Evolutionary conservation across 164 flowering plant species (phyloP).

Genomic region (Annona cherimola): DNA sequence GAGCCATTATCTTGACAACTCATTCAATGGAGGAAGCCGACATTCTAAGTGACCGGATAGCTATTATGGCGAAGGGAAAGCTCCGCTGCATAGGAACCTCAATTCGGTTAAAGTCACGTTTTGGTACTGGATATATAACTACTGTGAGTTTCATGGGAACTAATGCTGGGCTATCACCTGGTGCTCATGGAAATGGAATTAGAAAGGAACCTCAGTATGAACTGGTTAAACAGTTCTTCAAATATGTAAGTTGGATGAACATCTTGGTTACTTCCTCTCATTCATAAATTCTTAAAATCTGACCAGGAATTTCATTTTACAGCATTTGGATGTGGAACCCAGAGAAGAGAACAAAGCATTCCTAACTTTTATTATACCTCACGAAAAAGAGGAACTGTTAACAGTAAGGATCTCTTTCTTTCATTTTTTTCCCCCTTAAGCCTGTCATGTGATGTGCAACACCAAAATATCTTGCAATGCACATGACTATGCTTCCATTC

Average conservation of each 20-base stretch:
- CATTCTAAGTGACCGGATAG: slow-evolving; percentile 85
- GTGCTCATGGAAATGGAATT: slow-evolving; percentile 12
- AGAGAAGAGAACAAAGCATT: slow-evolving; percentile 79
- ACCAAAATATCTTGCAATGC: background rate
- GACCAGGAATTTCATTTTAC: slow-evolving; percentile 24
- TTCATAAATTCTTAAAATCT: slow-evolving; percentile 7
- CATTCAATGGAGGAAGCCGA: slow-evolving; percentile 99
- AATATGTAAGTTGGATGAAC: slow-evolving; percentile 38
- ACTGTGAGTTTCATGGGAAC: slow-evolving; percentile 57
- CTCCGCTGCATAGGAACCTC: slow-evolving; percentile 98
- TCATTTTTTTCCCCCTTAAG: background rate
- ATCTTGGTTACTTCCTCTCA: background rate
- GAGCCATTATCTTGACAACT: slow-evolving; percentile 83
- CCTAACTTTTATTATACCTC: slow-evolving; percentile 81
- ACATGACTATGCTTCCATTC: background rate
- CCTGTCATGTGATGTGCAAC: background rate
- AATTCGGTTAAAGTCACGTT: slow-evolving; percentile 80
- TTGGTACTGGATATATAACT: slow-evolving; percentile 85
- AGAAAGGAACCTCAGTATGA: slow-evolving; percentile 29
- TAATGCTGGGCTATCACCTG: slow-evolving; percentile 29
- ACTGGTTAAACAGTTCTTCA: slow-evolving; percentile 76
- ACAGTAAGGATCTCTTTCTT: slow-evolving; percentile 37
- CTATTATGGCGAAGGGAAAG: slow-evolving; percentile 96
- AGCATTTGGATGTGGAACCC: slow-evolving; percentile 69
- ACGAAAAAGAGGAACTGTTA: slow-evolving; percentile 57